Evolutionary conservation across 2,329 filamentous ascomycete genomes (phyloP).

Genomic region (Sordariomycetes sp.): DNA sequence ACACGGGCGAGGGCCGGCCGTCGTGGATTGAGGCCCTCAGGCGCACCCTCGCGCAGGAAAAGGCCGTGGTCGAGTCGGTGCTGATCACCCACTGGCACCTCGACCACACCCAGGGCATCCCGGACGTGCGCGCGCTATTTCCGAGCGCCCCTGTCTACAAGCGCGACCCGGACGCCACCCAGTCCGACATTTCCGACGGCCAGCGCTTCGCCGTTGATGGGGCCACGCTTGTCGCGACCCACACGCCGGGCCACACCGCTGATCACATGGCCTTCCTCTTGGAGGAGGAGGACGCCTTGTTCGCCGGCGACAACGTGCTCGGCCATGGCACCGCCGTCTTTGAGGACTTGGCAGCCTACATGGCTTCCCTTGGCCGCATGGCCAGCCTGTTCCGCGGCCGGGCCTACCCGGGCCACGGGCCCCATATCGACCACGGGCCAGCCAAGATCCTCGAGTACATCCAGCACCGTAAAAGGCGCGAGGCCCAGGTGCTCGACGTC

Average conservation of each 20-base stretch:
- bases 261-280: slow-evolving; percentile 77
- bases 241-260: slow-evolving; percentile 58
- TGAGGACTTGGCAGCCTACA: slow-evolving; percentile 61
- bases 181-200: slow-evolving; percentile 37
- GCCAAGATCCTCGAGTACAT: slow-evolving; percentile 75
- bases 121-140: slow-evolving; percentile 54
- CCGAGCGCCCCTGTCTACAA: slow-evolving; percentile 58
- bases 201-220: slow-evolving; percentile 47
- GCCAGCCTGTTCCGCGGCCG: slow-evolving; percentile 49
- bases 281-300: slow-evolving; percentile 71
- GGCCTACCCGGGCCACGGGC: slow-evolving; percentile 83
- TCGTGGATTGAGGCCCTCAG: slow-evolving; percentile 62
- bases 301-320: slow-evolving; percentile 82
- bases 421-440: slow-evolving; percentile 62
- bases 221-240: slow-evolving; percentile 54
- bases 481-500: slow-evolving; percentile 63
- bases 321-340: slow-evolving; percentile 83
- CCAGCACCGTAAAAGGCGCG: slow-evolving; percentile 65
- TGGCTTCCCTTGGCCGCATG: slow-evolving; percentile 62
- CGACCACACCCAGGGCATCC: slow-evolving; percentile 73
- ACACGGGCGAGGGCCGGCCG: slow-evolving; percentile 75
- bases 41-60: slow-evolving; percentile 53
- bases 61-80: slow-evolving; percentile 55
- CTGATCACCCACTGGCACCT: slow-evolving; percentile 88
- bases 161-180: slow-evolving; percentile 41